Base-by-base conservation (phyloP, 495 filamentous ascomycete species). In the Aspergillus panamensis region DNA sequence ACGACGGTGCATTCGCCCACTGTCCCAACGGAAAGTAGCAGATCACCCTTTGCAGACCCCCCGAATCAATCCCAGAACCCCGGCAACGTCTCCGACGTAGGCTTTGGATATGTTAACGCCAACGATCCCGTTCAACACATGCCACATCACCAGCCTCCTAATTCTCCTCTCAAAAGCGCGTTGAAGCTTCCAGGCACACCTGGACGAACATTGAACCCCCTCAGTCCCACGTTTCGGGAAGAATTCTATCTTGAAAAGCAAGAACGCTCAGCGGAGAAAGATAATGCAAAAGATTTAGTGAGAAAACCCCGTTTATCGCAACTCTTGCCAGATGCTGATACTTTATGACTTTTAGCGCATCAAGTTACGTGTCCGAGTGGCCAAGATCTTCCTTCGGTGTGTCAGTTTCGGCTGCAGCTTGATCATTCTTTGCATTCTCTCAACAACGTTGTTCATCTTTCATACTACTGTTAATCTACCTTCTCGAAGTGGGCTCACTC, bases 401-500 rank as follows among this genome's bases (percentile, higher is more conserved):
- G 87, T 96, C 71, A 97, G 92, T 81, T 97, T 97, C 73, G 90
- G 87, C 73, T 99, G 94, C 80, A 91, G 88, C 77, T 80, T 96
- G 50, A 97, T 99, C 66, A 89, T 99, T 58, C 81, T 99, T 47
- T 77, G 90, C 53, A 89, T 99, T 76, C 75, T 99, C 48, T 83
- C 87, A 4, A 80, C 89, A 16, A 92, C 90, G 6, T 88, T 99
- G 71, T 75, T 83, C 58, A 89, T 97, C 69, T 99, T 99, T 81
- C 88, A 90, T 63, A 80, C 90, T 14, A 96, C 94, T 29, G 87
- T 80, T 62, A 21, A 66, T 40, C 77, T 97, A 1, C 83, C 93
- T 32, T 63, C 85, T 8, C 84, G 92, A 51, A 94, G 88, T 72
- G 84, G 80, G 53, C 80, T 95, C 44, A 90, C 91, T 5, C 69